Evolutionary conservation across 2,329 filamentous ascomycete genomes (phyloP).

Genomic region (Ophioceras dolichostomum): DNA sequence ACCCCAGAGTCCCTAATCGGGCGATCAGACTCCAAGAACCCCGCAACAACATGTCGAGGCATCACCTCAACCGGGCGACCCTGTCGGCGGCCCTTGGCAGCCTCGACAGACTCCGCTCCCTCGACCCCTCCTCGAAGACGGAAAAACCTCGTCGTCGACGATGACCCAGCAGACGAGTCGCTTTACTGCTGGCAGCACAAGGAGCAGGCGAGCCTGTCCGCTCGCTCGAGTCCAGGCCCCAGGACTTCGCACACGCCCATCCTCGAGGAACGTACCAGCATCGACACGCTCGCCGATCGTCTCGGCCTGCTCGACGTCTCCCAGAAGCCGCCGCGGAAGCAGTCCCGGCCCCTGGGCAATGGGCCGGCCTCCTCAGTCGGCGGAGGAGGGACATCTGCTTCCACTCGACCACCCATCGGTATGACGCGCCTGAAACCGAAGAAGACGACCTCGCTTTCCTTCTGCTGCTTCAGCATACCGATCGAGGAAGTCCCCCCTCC

Average conservation of each 20-base stretch:
- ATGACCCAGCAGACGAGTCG: constrained; percentile 43
- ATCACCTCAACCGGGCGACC: constrained; percentile 72
- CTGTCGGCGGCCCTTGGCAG: constrained; percentile 61
- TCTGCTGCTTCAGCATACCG: constrained; percentile 40
- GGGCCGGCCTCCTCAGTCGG: constrained; percentile 11
- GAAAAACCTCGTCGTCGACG: constrained; percentile 22
- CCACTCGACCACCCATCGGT: constrained; percentile 11
- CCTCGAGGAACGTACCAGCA: constrained; percentile 56
- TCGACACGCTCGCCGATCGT: constrained; percentile 76
- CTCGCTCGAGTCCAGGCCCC: constrained; percentile 31
- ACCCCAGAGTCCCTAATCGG: constrained; percentile 73
- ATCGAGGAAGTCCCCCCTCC: constrained; percentile 26
- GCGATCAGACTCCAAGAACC: constrained; percentile 75
- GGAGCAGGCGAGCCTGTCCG: constrained; percentile 56
- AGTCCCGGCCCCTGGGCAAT: constrained; percentile 12
- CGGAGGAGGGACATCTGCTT: constrained; percentile 9
- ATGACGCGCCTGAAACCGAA: constrained; percentile 18
- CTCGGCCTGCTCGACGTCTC: constrained; percentile 63
- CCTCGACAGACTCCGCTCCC: constrained; percentile 22
- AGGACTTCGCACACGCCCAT: constrained; percentile 34
- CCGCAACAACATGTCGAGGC: constrained; percentile 75
- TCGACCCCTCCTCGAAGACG: constrained; percentile 9
- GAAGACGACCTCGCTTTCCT: constrained; percentile 15
- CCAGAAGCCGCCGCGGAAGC: constrained; percentile 20
- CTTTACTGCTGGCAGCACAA: constrained; percentile 94